Percentiles rank a stretch among this genome's conserved stretches.
Evolutionary conservation across 2,329 filamentous ascomycete species (phyloP).

Genomic region (Scolecobasidium constrictum): DNA sequence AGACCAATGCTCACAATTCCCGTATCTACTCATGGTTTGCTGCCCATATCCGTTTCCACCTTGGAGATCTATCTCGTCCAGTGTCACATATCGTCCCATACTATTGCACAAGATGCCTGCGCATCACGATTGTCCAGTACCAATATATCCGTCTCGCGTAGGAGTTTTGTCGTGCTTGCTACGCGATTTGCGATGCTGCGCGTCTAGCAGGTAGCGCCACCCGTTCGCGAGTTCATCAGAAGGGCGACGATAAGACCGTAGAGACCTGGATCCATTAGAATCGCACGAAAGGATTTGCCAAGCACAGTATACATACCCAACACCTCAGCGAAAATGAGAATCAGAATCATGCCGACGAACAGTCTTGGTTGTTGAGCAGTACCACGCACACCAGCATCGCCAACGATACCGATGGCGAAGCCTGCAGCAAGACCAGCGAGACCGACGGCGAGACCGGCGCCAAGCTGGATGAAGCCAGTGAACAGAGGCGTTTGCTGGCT

Average conservation of each 20-base stretch:
- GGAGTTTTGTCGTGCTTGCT: no score
- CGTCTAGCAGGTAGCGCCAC: slow-evolving; percentile 10
- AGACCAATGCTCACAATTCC: background rate
- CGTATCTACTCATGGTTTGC: no score
- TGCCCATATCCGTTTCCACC: no score
- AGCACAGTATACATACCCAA: slow-evolving; percentile 59
- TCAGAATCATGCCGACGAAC: slow-evolving; percentile 96
- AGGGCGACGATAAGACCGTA: slow-evolving; percentile 98
- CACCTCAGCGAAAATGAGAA: slow-evolving; percentile 99
- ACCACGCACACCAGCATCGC: slow-evolving; percentile 80
- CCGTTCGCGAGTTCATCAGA: slow-evolving; percentile 94
- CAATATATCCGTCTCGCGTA: no score
- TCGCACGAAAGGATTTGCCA: slow-evolving; percentile 16
- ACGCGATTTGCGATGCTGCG: no score
- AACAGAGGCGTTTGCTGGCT: slow-evolving; percentile 35
- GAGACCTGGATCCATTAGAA: slow-evolving; percentile 53
- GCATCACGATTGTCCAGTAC: no score
- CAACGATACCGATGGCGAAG: slow-evolving; percentile 53
- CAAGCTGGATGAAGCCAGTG: slow-evolving; percentile 42
- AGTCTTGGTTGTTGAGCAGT: slow-evolving; percentile 75
- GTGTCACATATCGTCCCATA: no score
- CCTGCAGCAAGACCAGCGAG: slow-evolving; percentile 87
- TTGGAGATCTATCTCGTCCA: no score
- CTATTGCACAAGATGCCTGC: no score
- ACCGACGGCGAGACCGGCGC: slow-evolving; percentile 48